Percentiles rank a stretch among this genome's conserved stretches.
Evolutionary conservation across 805 yeast species (phyloP).

Genomic region (Nakazawaea ernobii): DNA sequence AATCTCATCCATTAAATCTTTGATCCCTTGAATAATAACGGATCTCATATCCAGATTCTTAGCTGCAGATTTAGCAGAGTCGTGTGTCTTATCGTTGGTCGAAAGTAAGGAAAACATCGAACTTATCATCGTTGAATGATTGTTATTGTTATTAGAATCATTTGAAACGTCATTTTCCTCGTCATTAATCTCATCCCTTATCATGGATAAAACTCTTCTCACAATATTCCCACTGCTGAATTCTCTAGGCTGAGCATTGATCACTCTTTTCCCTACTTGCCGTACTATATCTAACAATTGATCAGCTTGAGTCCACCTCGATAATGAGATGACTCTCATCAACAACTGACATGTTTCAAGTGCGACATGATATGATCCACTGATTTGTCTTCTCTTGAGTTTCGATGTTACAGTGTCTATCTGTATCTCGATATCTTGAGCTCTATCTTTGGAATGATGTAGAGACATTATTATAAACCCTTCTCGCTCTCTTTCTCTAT

Average conservation of each 20-base stretch:
- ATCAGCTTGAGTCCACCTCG: conserved; percentile 77
- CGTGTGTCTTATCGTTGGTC: conserved; percentile 31
- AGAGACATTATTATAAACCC: conserved; percentile 1
- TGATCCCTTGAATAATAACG: conserved; percentile 84
- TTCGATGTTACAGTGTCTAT: conserved; percentile 31
- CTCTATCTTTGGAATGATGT: conserved; percentile 8
- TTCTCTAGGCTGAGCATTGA: conserved; percentile 83
- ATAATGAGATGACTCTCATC: conserved; percentile 82
- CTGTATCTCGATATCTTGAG: conserved; percentile 15
- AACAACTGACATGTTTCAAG: conserved; percentile 81
- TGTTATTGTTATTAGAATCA: conserved; percentile 11
- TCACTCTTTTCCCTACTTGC: conserved; percentile 62
- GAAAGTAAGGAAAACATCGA: conserved; percentile 85
- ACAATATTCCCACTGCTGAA: conserved; percentile 87
- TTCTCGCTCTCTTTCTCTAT: neutral
- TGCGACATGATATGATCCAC: conserved; percentile 79
- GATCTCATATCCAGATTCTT: conserved; percentile 69
- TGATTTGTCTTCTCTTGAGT: conserved; percentile 78
- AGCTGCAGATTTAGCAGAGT: conserved; percentile 13
- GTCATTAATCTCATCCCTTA: conserved; percentile 79
- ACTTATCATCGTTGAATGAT: conserved; percentile 42
- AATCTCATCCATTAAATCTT: conserved; percentile 89
- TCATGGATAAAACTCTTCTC: conserved; percentile 78
- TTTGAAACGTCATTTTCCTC: conserved; percentile 22
- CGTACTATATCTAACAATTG: conserved; percentile 71